These are phyloP conservation scores for Silene conica DNA, from an alignment of 148 eudicot species.

Conservation along the genomic window DNA sequence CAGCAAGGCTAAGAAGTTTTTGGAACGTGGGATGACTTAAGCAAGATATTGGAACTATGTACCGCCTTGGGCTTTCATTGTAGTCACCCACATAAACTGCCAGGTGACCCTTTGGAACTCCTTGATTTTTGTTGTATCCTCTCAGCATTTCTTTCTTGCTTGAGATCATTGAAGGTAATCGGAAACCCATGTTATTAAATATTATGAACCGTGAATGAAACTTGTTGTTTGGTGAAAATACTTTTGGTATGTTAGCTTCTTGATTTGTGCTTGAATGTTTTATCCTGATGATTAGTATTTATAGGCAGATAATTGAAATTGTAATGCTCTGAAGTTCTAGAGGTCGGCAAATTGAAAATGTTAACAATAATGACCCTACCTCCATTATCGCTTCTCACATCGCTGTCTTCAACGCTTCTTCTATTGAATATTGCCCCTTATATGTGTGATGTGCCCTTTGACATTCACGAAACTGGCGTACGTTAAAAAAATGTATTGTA, in stretches of 20 bases:
- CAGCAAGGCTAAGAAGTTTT: constrained; percentile 31
- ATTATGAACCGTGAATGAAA: neutral
- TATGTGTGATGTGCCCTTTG: constrained; percentile 12
- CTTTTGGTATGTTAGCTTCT: neutral
- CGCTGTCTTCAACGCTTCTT: constrained; percentile 3
- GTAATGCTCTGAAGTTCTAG: neutral
- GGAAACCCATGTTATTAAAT: constrained; percentile 24
- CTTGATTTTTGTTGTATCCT: constrained; percentile 16
- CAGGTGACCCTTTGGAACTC: constrained; percentile 40
- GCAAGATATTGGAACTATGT: constrained; percentile 40
- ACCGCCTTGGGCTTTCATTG: constrained; percentile 27
- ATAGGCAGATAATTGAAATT: neutral
- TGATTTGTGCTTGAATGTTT: constrained; percentile 6
- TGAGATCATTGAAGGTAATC: constrained; percentile 27
- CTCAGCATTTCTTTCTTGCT: constrained; percentile 26
- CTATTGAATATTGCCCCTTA: constrained; percentile 11
- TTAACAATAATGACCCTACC: neutral
- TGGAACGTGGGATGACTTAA: constrained; percentile 42
- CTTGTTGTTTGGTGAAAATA: too few species aligned
- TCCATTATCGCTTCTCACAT: constrained; percentile 6
- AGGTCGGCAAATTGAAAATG: neutral
- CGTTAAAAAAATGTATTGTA: constrained; percentile 3
- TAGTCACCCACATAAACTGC: constrained; percentile 47
- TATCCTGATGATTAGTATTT: neutral
- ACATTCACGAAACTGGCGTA: constrained; percentile 10